Base-by-base conservation (phyloP, 352 stramenopile species). In the Plasmopara muralis region DNA sequence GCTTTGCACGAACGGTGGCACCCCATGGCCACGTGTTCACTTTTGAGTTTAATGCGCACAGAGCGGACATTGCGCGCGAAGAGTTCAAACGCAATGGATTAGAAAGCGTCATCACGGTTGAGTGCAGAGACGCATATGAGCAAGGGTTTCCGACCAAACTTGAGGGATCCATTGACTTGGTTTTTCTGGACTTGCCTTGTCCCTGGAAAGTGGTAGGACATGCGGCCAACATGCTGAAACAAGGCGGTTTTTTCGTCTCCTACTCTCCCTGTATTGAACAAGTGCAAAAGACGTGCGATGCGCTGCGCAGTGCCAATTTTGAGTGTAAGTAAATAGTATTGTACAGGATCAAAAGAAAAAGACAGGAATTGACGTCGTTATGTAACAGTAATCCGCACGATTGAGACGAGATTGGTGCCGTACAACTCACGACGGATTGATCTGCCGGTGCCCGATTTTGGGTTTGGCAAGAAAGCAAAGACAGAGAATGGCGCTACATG, bases 251-350 rank as follows among this genome's bases (percentile, higher is more conserved):
- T 41, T 86, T 99, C 45, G 96, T 93, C 41, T 97, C 84, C 25
- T 99, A 99, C 75, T 98, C 88, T 50, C 97, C 97, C 5, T 99
- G 97, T 66, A 97, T 99, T 46, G 97, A 99, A 74, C 97, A 99
- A 68, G 96, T 98, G 28, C 93, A 98, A 68, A 89, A 91, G 56
- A 93, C 84, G 7, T 90, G 72, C 45, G 80, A 74, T 28, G 76
- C 70, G 10, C 60, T 96, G 28, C 64, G 76, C 7, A 70, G 84
- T 31, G 70, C 80, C 20, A 83, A 87, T 41, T 96, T 94, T 66
- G 84, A 93, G 58, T 74, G 82, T 89, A 49, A 47, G 77, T 83
- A 12, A 1, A 33, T 28, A 31, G 31, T 35, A 3, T 9, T 16
- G 10, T 40, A 6, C 30, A 5, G 8, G 10, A 34, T 16, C n/a